Conservation (phyloP, 352 stramenopile species). For the Globisporangium spinosum region DNA sequence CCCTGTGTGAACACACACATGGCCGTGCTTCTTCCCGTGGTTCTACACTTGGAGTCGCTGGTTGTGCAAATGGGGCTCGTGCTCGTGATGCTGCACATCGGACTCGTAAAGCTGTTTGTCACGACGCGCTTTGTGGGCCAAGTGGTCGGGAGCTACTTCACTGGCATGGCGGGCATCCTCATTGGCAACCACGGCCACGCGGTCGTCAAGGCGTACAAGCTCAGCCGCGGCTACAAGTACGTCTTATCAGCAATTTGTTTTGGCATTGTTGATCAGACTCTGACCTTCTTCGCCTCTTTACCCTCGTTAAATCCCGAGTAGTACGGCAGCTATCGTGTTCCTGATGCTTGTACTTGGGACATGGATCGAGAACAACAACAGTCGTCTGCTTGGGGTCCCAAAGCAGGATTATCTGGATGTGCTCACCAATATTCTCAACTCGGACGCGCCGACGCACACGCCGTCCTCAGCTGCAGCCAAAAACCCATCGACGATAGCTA, state of each 20-base stretch:
- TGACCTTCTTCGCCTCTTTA: not conserved
- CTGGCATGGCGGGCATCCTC: constrained; percentile 48
- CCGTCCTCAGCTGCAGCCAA: constrained; percentile 1
- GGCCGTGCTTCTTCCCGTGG: constrained; percentile 51
- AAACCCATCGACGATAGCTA: not conserved
- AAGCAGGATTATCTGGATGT: constrained; percentile 65
- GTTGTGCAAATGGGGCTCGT: constrained; percentile 24
- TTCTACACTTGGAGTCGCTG: constrained; percentile 35
- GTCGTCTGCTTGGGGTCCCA: constrained; percentile 50
- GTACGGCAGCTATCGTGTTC: constrained; percentile 45
- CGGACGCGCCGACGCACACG: constrained; percentile 21
- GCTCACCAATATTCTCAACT: constrained; percentile 58
- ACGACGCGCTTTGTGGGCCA: constrained; percentile 53
- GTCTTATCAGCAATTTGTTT: not conserved
- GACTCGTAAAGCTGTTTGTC: constrained; percentile 33
- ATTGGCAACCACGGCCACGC: constrained; percentile 58
- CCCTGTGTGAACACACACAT: constrained; percentile 76
- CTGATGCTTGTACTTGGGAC: constrained; percentile 47
- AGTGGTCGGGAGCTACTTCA: constrained; percentile 57
- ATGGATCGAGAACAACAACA: constrained; percentile 81
- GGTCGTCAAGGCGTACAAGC: constrained; percentile 40
- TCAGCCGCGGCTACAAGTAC: constrained; percentile 43
- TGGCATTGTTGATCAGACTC: not conserved
- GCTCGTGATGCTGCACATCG: constrained; percentile 33
- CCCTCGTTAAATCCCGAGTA: constrained; percentile 5